phyloP scores from a whole-genome alignment of 2,329 filamentous ascomycete genomes.

The Botryotinia globosa region DNA sequence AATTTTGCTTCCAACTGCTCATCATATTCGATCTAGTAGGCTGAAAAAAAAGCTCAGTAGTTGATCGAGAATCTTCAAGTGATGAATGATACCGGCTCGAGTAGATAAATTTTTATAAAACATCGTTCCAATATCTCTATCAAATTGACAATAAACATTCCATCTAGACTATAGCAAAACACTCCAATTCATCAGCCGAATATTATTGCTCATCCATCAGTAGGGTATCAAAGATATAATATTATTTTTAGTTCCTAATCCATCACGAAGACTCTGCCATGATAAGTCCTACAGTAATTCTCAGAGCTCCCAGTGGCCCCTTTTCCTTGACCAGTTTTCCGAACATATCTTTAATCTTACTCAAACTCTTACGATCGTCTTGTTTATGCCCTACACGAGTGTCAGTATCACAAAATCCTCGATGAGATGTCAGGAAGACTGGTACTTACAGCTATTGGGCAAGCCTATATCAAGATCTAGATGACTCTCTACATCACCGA shows the following conservation, averaged over 20 bases:
- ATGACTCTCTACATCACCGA: conserved; percentile 63
- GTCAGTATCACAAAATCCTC: conserved; percentile 9
- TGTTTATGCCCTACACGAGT: conserved; percentile 54
- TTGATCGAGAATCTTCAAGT: not conserved
- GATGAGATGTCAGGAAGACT: not conserved
- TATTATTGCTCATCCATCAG: not conserved
- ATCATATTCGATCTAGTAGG: no score
- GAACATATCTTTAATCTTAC: conserved; percentile 59
- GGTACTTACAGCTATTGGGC: conserved; percentile 61
- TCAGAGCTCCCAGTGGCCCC: conserved; percentile 57
- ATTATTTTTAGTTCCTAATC: not conserved
- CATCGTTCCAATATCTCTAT: no score
- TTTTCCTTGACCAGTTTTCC: conserved; percentile 54
- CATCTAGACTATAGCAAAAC: not conserved
- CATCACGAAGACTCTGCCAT: conserved; percentile 24
- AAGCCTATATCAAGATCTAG: conserved; percentile 54
- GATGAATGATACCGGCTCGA: not conserved
- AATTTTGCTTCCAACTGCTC: not conserved
- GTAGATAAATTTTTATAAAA: no score
- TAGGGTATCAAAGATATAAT: not conserved
- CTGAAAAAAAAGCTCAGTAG: not conserved
- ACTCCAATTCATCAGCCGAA: no score
- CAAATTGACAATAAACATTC: no score
- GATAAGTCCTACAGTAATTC: conserved; percentile 59
- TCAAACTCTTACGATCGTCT: conserved; percentile 55